Conservation (phyloP, 768 basidiomycete genomes). For the Boletus rubropictus region DNA sequence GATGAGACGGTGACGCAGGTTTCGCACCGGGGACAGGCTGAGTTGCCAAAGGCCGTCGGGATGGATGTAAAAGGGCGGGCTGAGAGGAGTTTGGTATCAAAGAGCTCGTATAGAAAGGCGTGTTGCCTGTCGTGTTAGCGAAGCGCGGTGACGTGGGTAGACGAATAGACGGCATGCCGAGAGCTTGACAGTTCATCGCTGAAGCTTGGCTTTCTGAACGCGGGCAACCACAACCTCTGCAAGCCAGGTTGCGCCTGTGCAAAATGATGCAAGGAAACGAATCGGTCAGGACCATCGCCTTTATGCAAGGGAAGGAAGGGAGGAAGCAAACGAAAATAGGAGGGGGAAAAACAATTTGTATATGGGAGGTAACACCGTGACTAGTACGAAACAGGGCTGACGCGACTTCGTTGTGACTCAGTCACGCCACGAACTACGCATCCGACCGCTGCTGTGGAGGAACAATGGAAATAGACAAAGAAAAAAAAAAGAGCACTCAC, state of each 20-base stretch:
- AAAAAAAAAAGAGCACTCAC: slow-evolving; percentile 42
- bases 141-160: slow-evolving; percentile 25
- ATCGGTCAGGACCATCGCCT: slow-evolving; percentile 39
- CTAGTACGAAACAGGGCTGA: slow-evolving; percentile 11
- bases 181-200: slow-evolving; percentile 28
- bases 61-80: slow-evolving; percentile 14
- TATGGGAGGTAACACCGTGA: slow-evolving; percentile 20
- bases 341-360: slow-evolving; percentile 20
- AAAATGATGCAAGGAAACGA: slow-evolving; percentile 45
- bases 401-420: neutral
- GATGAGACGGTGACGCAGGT: slow-evolving; percentile 45
- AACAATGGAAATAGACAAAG: slow-evolving; percentile 9
- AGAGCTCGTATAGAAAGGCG: slow-evolving; percentile 13
- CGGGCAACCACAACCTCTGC: slow-evolving; percentile 72
- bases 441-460: slow-evolving; percentile 1
- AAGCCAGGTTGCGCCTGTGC: slow-evolving; percentile 67
- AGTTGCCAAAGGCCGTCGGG: slow-evolving; percentile 27
- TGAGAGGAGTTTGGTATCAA: slow-evolving; percentile 28
- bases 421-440: neutral
- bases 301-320: slow-evolving; percentile 10
- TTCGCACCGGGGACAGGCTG: slow-evolving; percentile 26
- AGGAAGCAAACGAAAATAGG: slow-evolving; percentile 26
- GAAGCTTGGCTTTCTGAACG: slow-evolving; percentile 36
- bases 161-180: slow-evolving; percentile 20
- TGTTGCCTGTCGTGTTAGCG: slow-evolving; percentile 13